Evolutionary conservation across 2,329 filamentous ascomycete genomes (phyloP).

Genomic region (Rutstroemia sp.): DNA sequence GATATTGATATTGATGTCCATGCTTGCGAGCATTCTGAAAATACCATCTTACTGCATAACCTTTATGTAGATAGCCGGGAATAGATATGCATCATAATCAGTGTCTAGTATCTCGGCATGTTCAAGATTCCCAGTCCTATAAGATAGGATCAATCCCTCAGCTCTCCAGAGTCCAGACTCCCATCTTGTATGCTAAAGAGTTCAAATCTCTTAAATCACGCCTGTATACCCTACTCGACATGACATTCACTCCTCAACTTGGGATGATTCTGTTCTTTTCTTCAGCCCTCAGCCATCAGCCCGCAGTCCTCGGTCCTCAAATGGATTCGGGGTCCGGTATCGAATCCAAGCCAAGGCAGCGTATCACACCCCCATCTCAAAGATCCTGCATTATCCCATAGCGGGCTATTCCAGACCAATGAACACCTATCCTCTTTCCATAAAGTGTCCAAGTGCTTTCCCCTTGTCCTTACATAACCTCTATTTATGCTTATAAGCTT

Average conservation of each 20-base stretch:
- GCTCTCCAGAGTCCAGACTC: no score
- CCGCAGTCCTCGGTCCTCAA: background rate
- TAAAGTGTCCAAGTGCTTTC: background rate
- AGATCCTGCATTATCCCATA: background rate
- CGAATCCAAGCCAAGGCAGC: background rate
- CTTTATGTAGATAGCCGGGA: background rate
- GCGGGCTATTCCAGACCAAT: background rate
- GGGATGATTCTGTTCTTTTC: background rate
- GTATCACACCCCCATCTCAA: background rate
- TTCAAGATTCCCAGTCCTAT: background rate
- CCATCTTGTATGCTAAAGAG: no score
- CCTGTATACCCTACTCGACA: no score
- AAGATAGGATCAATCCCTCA: no score
- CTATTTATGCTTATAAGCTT: no score
- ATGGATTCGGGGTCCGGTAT: background rate
- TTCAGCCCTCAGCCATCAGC: background rate
- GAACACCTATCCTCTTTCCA: background rate
- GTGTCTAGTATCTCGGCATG: background rate
- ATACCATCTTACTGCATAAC: conserved; percentile 6
- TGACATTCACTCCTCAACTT: background rate
- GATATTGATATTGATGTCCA: background rate
- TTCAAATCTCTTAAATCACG: no score
- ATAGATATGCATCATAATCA: background rate
- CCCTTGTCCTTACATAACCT: background rate
- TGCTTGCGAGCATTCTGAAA: background rate